Base-by-base conservation (phyloP, 2,329 filamentous ascomycete species). In the Ceratocystis harringtonii region DNA sequence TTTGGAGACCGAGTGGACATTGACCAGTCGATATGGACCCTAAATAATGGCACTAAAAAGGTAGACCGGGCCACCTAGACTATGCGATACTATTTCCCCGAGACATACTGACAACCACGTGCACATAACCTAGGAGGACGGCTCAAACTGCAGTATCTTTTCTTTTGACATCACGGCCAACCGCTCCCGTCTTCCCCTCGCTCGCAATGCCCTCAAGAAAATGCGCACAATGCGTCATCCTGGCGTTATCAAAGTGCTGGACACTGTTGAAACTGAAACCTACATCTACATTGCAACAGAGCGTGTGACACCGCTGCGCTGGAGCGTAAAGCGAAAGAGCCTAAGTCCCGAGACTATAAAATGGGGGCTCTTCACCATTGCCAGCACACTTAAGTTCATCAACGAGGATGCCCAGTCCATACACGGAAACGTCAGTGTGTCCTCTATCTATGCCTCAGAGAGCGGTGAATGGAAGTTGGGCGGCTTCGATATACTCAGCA, bases 401-500 rank as follows among this genome's bases (percentile, higher is more conserved):
- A 99, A 99, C 72, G 86, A 89, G 61, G 94, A 99, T 70, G 94
- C 92, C 2, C 81, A 87, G 1, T 96, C 92, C 0, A 88, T 99
- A 63, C 94, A 99, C 71, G 94, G 92, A 61, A 90, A 84, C 71
- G 79, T 99, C 63, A 86, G 89, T 68, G 88, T 89, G 22, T 88
- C 89, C 0, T 96, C 92, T 0, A 81, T 99, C 69, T 99, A 92
- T 75, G 94, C 90, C 3, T 91, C 90, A 68, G 92, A 97, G 73
- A 96, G 94, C 72, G 94, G 94, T 66, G 94, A 99, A 76, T 99
- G 94, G 94, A 97, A 95, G 72, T 78, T 99, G 1, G 92, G 88
- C 22, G 94, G 94, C 0, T 95, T 99, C 70, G 94, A 99, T 70
- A 83, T 96, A 4, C 75, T 97, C 67, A 97, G 92, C 76, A 96